Conservation (phyloP, 257 asterid genomes). For the Oldenlandia corymbosa region DNA sequence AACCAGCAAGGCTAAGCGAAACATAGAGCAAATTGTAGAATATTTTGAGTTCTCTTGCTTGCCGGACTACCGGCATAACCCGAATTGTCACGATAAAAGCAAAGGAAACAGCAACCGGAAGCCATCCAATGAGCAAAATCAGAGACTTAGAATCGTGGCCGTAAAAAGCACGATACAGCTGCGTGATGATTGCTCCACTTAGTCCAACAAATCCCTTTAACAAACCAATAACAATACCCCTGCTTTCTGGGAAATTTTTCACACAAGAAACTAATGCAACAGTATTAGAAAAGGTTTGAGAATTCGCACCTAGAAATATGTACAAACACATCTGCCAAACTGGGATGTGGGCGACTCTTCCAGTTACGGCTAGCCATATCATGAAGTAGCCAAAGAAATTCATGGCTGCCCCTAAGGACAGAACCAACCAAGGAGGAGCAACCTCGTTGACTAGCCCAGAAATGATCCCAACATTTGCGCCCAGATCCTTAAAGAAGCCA, state of each 20-base stretch:
- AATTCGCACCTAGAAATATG: slow-evolving; percentile 57
- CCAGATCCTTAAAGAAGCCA: slow-evolving; percentile 60
- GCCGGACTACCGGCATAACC: slow-evolving; percentile 28
- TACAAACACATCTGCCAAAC: slow-evolving; percentile 64
- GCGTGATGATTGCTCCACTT: slow-evolving; percentile 66
- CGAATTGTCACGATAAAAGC: slow-evolving; percentile 40
- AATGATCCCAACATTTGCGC: slow-evolving; percentile 48
- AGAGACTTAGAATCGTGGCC: slow-evolving; percentile 39
- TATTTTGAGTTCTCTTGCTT: slow-evolving; percentile 33
- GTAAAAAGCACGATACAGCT: slow-evolving; percentile 43
- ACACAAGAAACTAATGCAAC: slow-evolving; percentile 60
- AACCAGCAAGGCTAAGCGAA: slow-evolving; percentile 43
- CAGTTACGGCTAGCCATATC: slow-evolving; percentile 59
- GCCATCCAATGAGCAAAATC: slow-evolving; percentile 52
- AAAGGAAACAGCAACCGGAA: slow-evolving; percentile 46
- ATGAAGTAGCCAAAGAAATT: slow-evolving; percentile 57
- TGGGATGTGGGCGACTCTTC: slow-evolving; percentile 24
- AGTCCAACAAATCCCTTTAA: slow-evolving; percentile 59
- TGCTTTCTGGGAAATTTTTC: slow-evolving; percentile 55
- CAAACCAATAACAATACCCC: slow-evolving; percentile 48
- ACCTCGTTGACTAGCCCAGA: slow-evolving; percentile 51
- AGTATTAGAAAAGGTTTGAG: slow-evolving; percentile 57
- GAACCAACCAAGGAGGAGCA: slow-evolving; percentile 61
- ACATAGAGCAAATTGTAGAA: slow-evolving; percentile 39
- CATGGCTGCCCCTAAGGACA: slow-evolving; percentile 44